These are phyloP conservation scores for Geotrichum klebahnii DNA, from an alignment of 1,139 yeast species.

Conservation along the genomic window DNA sequence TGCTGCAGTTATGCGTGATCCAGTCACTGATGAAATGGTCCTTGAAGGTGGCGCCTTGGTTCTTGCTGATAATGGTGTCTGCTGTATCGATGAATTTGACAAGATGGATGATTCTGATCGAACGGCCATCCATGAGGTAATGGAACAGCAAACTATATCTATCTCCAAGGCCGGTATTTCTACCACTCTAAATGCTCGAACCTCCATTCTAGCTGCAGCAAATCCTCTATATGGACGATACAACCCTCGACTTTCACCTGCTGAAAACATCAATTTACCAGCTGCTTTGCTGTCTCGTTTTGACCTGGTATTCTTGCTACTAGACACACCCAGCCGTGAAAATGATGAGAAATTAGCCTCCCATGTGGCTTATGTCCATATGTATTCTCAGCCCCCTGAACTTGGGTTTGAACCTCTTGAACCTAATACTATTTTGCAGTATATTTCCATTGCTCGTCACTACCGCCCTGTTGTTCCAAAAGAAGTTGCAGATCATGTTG, in stretches of 20 bases:
- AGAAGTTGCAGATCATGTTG: constrained; percentile 83
- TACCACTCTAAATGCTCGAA: constrained; percentile 91
- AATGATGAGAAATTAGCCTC: constrained; percentile 80
- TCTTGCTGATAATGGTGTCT: constrained; percentile 93
- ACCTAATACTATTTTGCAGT: constrained; percentile 78
- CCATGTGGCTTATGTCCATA: constrained; percentile 94
- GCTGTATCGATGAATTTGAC: constrained; percentile 98
- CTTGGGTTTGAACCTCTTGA: constrained; percentile 73
- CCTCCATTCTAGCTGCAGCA: constrained; percentile 96
- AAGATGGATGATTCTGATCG: constrained; percentile 97
- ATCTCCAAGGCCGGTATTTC: constrained; percentile 97
- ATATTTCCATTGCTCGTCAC: constrained; percentile 78
- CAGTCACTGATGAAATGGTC: constrained; percentile 97
- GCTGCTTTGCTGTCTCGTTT: constrained; percentile 95
- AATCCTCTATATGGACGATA: constrained; percentile 95
- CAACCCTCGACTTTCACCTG: constrained; percentile 84
- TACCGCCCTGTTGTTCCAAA: constrained; percentile 83
- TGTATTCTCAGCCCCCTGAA: constrained; percentile 83
- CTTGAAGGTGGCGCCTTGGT: constrained; percentile 98
- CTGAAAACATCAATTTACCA: constrained; percentile 92
- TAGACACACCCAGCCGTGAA: constrained; percentile 80
- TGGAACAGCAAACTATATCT: constrained; percentile 98
- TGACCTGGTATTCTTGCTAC: constrained; percentile 78
- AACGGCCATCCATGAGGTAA: constrained; percentile 97
- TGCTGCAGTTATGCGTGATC: constrained; percentile 98